These are phyloP conservation scores for Neofusicoccum parvum DNA, from an alignment of 2,329 filamentous ascomycete species.

Conservation along the genomic window DNA sequence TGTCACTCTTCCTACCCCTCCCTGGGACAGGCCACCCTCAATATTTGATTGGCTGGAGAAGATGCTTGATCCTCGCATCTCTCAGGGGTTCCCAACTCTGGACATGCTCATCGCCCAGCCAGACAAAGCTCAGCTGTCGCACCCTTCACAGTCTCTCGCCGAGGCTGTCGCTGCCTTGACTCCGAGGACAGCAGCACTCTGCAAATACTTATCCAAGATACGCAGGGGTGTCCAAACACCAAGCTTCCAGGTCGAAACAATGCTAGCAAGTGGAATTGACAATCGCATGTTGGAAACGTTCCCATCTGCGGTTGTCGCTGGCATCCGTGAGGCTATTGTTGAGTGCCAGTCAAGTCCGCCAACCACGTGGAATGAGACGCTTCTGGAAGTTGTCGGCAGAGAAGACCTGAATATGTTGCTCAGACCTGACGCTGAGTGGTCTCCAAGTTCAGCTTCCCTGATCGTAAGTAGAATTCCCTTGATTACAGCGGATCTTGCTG, in stretches of 20 bases:
- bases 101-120: constrained; percentile 30
- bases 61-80: constrained; percentile 33
- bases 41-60: constrained; percentile 56
- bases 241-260: constrained; percentile 70
- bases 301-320: constrained; percentile 79
- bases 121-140: constrained; percentile 7
- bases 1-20: constrained; percentile 30
- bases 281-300: constrained; percentile 73
- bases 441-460: constrained; percentile 29
- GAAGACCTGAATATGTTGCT: constrained; percentile 76
- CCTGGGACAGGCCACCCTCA: constrained; percentile 55
- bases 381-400: constrained; percentile 76
- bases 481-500: background rate
- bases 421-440: constrained; percentile 47
- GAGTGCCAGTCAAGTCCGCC: constrained; percentile 82
- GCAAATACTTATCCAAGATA: constrained; percentile 62
- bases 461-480: background rate
- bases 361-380: constrained; percentile 68
- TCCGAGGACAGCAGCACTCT: constrained; percentile 67
- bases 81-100: constrained; percentile 39
- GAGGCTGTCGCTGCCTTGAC: constrained; percentile 26
- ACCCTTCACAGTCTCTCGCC: constrained; percentile 2
- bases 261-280: constrained; percentile 71
- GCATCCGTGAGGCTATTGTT: constrained; percentile 81
- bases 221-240: constrained; percentile 42